Evolutionary conservation across 106 monocot species (phyloP).

Genomic region (Dendrobium chrysotoxum): DNA sequence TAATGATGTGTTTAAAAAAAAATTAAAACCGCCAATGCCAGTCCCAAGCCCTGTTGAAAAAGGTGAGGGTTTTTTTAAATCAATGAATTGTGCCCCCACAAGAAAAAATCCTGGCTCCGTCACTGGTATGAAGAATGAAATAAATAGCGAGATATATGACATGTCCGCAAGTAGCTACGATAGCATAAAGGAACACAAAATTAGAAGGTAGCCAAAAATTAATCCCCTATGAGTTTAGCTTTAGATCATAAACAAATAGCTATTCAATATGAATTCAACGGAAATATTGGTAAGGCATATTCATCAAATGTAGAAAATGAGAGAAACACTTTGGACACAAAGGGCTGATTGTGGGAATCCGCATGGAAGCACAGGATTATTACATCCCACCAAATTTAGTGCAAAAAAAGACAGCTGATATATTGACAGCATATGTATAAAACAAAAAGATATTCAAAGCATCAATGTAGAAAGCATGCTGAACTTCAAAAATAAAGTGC

Average conservation of each 20-base stretch:
- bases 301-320: not conserved
- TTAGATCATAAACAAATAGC: not conserved
- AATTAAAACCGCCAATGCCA: too few species aligned
- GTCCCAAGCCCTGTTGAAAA: too few species aligned
- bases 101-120: too few species aligned
- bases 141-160: too few species aligned
- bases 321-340: not conserved
- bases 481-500: not conserved
- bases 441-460: not conserved
- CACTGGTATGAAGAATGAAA: not conserved
- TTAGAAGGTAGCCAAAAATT: too few species aligned
- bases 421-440: not conserved
- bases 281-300: not conserved
- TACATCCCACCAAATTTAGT: not conserved
- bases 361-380: not conserved
- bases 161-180: not conserved
- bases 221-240: not conserved
- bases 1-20: too few species aligned
- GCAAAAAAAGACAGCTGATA: not conserved
- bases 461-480: not conserved
- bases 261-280: not conserved
- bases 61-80: too few species aligned
- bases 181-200: not conserved
- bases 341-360: not conserved
- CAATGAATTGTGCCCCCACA: too few species aligned